These are phyloP conservation scores for Pelomyxa schiedti DNA, from an alignment of 78 protist genomes.

Conservation along the genomic window DNA sequence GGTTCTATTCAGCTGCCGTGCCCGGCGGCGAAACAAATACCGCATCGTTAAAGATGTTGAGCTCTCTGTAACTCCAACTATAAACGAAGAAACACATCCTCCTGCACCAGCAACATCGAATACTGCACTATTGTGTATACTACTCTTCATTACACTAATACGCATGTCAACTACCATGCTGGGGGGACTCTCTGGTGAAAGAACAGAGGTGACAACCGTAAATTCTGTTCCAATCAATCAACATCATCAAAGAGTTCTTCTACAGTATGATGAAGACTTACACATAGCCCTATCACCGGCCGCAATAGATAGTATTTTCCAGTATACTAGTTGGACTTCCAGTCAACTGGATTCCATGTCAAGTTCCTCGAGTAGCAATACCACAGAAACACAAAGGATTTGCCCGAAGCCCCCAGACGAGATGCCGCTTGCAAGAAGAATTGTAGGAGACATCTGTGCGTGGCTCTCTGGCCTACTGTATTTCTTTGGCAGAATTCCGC, in stretches of 20 bases:
- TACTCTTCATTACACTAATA: neutral
- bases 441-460: neutral
- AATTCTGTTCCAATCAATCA: neutral
- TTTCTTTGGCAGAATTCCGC: constrained; percentile 4
- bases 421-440: neutral
- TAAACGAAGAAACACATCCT: too few relatives aligned
- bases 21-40: too few relatives aligned
- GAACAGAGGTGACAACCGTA: too few relatives aligned
- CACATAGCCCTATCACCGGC: neutral
- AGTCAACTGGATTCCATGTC: neutral
- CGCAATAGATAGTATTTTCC: neutral
- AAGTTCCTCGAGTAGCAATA: neutral
- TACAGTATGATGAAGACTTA: too few relatives aligned
- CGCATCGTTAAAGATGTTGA: too few relatives aligned
- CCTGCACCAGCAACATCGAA: too few relatives aligned
- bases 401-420: neutral
- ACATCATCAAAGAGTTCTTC: too few relatives aligned
- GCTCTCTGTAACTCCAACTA: too few relatives aligned
- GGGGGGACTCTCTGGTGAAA: too few relatives aligned
- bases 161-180: neutral
- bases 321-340: too few relatives aligned
- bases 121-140: neutral
- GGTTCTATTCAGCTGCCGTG: too few relatives aligned
- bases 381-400: neutral
- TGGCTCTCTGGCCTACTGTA: constrained; percentile 1